Conservation (phyloP, 163 green algal genomes). For the Coccomyxa subellipsoidea region DNA sequence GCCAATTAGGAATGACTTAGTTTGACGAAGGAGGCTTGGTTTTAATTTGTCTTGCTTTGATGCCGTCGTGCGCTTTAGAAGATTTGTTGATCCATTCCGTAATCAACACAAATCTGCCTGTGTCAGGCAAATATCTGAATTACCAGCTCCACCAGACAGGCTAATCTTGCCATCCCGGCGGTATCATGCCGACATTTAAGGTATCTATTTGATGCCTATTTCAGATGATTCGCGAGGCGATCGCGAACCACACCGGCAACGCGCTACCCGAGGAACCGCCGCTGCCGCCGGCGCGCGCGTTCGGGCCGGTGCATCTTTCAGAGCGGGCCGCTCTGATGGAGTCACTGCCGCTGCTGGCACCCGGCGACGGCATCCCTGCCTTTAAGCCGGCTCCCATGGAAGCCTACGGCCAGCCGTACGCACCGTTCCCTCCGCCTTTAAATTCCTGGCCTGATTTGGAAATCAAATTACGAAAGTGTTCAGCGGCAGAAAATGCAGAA, state of each 20-base stretch:
- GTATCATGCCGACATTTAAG: no score
- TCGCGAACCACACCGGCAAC: conserved; percentile 28
- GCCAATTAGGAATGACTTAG: no score
- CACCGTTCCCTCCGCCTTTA: not conserved
- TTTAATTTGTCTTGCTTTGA: no score
- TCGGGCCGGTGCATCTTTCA: conserved; percentile 39
- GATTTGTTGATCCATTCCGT: no score
- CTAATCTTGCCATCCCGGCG: no score
- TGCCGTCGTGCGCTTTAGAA: no score
- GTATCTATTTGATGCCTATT: not conserved
- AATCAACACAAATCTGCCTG: no score
- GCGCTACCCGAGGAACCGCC: conserved; percentile 18
- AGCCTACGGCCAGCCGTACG: conserved; percentile 54
- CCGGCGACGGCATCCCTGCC: conserved; percentile 24
- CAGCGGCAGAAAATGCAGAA: no score
- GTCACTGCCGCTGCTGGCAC: conserved; percentile 13
- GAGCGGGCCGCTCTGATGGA: conserved; percentile 16
- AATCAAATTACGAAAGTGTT: not conserved
- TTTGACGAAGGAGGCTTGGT: no score
- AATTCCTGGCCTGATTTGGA: not conserved
- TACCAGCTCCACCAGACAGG: no score
- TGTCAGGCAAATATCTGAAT: no score
- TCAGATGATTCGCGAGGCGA: not conserved
- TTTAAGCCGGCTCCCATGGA: conserved; percentile 52
- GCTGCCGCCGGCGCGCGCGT: conserved; percentile 9